Conservation (phyloP, 2,329 filamentous ascomycete genomes). For the Arthroderma uncinatum region DNA sequence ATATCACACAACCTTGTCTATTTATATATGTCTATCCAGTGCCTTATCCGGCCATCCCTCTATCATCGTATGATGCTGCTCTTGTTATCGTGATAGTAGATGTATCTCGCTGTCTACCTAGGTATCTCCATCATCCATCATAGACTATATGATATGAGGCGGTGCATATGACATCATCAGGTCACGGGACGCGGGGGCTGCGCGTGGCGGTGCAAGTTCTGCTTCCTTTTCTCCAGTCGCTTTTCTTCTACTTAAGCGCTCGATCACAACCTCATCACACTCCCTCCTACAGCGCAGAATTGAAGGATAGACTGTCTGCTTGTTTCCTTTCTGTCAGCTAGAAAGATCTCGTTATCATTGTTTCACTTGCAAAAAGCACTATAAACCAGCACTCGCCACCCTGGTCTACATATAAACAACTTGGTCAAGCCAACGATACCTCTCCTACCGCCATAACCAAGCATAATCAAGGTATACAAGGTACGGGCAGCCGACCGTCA, state of each 20-base stretch:
- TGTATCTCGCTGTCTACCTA: too few relatives aligned
- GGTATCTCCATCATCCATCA: too few relatives aligned
- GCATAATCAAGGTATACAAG: neutral
- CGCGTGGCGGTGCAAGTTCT: neutral
- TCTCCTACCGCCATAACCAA: neutral
- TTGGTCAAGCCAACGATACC: neutral
- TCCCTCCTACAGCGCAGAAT: neutral
- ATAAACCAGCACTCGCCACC: neutral
- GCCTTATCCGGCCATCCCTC: too few relatives aligned
- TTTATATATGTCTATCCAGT: too few relatives aligned
- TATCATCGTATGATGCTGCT: too few relatives aligned
- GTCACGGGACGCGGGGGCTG: conserved; percentile 1
- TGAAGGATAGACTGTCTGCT: neutral
- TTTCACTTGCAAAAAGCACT: too few relatives aligned
- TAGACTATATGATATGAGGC: too few relatives aligned
- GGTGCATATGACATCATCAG: neutral
- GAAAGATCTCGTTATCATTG: too few relatives aligned
- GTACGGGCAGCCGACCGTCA: neutral
- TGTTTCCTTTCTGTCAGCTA: neutral
- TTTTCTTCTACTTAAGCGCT: neutral
- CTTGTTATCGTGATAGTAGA: too few relatives aligned
- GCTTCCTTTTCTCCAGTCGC: neutral
- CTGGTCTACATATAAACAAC: neutral
- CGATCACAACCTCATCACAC: neutral
- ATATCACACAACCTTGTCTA: too few relatives aligned